Conservation (phyloP, 2,329 filamentous ascomycete species). For the Sporothrix humicola region DNA sequence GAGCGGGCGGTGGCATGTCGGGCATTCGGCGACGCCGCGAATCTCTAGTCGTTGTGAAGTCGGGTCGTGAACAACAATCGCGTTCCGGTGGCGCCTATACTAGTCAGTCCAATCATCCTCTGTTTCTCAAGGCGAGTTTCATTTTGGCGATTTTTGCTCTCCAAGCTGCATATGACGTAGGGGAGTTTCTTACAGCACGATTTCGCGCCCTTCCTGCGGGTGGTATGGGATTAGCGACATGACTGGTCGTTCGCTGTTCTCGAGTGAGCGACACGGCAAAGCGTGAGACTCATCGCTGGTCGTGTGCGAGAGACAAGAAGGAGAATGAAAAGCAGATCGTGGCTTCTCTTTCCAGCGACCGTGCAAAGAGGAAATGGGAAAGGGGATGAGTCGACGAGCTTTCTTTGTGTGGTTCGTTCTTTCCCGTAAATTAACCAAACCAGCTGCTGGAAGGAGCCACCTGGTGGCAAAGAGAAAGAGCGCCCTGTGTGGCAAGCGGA, state of each 20-base stretch:
- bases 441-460: not conserved
- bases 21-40: conserved; percentile 77
- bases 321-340: not conserved
- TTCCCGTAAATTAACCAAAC: conserved; percentile 5
- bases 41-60: conserved; percentile 84
- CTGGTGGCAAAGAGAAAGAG: conserved; percentile 25
- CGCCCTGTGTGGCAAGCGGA: not conserved
- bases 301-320: not conserved
- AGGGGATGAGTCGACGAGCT: not conserved
- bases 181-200: conserved; percentile 71
- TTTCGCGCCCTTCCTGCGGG: conserved; percentile 73
- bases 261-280: not conserved
- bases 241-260: conserved; percentile 21
- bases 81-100: conserved; percentile 83
- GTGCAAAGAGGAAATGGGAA: not conserved
- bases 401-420: conserved; percentile 20
- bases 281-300: not conserved
- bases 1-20: conserved; percentile 84
- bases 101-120: not conserved
- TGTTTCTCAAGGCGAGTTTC: not conserved
- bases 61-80: conserved; percentile 89
- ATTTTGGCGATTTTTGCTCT: not conserved
- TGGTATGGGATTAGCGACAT: conserved; percentile 79
- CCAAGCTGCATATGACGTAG: conserved; percentile 35
- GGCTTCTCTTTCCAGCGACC: not conserved